A percentile compares a stretch with the other conserved stretches of the same genome.
phyloP scores from a whole-genome alignment of 2,329 filamentous ascomycete species.

The Colletotrichum acutatum region DNA sequence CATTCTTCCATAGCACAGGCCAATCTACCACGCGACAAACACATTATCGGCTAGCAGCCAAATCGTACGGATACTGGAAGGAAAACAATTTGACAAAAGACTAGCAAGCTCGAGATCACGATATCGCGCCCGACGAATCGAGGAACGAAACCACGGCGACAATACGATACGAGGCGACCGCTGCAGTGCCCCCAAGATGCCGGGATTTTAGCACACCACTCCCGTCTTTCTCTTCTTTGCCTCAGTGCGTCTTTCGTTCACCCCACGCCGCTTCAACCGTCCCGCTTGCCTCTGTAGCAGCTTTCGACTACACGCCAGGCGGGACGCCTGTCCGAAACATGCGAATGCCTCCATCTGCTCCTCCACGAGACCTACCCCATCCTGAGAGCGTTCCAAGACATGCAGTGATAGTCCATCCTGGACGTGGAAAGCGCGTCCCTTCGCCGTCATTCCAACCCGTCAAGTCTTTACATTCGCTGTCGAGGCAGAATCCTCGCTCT shows the following conservation, averaged over 20 bases:
- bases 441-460: conserved; percentile 32
- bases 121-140: background rate
- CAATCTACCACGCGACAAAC: background rate
- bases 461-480: conserved; percentile 28
- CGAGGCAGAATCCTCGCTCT: conserved; percentile 24
- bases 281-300: conserved; percentile 8
- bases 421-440: conserved; percentile 32
- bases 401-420: conserved; percentile 18
- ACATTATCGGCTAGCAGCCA: background rate
- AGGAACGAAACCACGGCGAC: background rate
- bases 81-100: background rate
- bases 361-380: conserved; percentile 15
- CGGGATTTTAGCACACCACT: conserved; percentile 30
- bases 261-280: background rate
- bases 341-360: conserved; percentile 30
- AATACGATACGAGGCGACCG: conserved; percentile 14
- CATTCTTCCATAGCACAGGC: conserved; percentile 1
- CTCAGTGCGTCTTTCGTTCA: conserved; percentile 11
- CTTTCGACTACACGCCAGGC: background rate
- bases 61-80: background rate
- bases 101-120: background rate
- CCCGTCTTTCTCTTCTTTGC: conserved; percentile 11
- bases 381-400: conserved; percentile 25
- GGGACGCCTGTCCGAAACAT: conserved; percentile 24
- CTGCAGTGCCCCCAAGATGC: conserved; percentile 31